phyloP scores from a whole-genome alignment of 805 yeast species.

The Candida ponderosae region DNA sequence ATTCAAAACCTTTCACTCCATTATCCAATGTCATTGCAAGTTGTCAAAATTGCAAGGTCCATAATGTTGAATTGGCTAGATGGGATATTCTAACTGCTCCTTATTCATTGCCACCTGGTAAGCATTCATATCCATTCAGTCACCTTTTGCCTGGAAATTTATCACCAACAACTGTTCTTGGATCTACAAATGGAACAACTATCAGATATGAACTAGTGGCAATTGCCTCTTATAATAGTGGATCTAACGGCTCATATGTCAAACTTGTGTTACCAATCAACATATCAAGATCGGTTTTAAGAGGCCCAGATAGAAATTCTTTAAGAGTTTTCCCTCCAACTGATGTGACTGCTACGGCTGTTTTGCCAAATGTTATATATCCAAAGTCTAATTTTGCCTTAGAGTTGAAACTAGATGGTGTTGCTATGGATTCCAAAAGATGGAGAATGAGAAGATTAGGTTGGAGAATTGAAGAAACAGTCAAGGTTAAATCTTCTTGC shows the following conservation, averaged over 20 bases:
- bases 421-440: conserved; percentile 47
- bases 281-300: conserved; percentile 66
- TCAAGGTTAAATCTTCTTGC: conserved; percentile 49
- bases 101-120: conserved; percentile 53
- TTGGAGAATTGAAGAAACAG: conserved; percentile 85
- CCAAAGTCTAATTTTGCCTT: conserved; percentile 83
- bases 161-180: conserved; percentile 67
- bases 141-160: conserved; percentile 81
- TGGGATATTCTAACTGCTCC: conserved; percentile 77
- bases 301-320: conserved; percentile 82
- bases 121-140: conserved; percentile 88
- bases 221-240: conserved; percentile 33
- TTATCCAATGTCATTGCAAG: conserved; percentile 37
- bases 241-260: conserved; percentile 26
- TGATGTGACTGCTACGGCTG: conserved; percentile 78
- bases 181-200: conserved; percentile 39
- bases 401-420: conserved; percentile 74
- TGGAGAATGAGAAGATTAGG: conserved; percentile 90
- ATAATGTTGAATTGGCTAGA: conserved; percentile 58
- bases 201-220: conserved; percentile 78
- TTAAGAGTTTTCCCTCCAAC: conserved; percentile 95
- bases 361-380: conserved; percentile 79
- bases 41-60: conserved; percentile 53
- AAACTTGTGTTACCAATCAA: conserved; percentile 54
- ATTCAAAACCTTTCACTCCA: conserved; percentile 59